A percentile compares a stretch with the other conserved stretches of the same genome.
These are phyloP conservation scores for Penicillium sp. DNA, from an alignment of 2,329 filamentous ascomycete genomes.

Conservation along the genomic window DNA sequence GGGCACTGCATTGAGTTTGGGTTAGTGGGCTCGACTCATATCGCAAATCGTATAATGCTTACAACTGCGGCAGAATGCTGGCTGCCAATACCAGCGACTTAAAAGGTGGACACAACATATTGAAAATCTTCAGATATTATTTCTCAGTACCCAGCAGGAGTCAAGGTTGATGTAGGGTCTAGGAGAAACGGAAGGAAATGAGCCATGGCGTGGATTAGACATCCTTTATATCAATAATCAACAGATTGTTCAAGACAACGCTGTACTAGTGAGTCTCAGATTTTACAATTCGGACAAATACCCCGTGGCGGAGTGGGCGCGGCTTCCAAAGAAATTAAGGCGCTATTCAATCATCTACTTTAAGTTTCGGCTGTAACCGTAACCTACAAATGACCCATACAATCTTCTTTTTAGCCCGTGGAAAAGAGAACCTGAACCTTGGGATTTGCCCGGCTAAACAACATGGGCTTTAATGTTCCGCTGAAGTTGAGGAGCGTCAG, in stretches of 20 bases:
- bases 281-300: slow-evolving; percentile 7
- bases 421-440: neutral
- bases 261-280: neutral
- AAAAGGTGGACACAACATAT: slow-evolving; percentile 22
- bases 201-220: neutral
- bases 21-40: neutral
- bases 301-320: slow-evolving; percentile 22
- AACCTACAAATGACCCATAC: neutral
- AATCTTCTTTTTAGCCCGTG: neutral
- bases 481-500: neutral
- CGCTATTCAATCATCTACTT: neutral
- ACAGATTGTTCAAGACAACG: neutral
- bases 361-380: neutral
- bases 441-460: too few species aligned
- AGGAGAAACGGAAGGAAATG: neutral
- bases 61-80: slow-evolving; percentile 26
- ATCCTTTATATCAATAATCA: neutral
- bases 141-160: neutral
- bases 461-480: too few species aligned
- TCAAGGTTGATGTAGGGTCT: neutral
- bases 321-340: slow-evolving; percentile 11
- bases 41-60: neutral
- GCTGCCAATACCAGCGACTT: slow-evolving; percentile 21
- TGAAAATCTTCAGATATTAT: neutral
- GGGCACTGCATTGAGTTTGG: slow-evolving; percentile 7